These are phyloP conservation scores for Calonectria honghensis DNA, from an alignment of 2,329 filamentous ascomycete species.

Conservation along the genomic window DNA sequence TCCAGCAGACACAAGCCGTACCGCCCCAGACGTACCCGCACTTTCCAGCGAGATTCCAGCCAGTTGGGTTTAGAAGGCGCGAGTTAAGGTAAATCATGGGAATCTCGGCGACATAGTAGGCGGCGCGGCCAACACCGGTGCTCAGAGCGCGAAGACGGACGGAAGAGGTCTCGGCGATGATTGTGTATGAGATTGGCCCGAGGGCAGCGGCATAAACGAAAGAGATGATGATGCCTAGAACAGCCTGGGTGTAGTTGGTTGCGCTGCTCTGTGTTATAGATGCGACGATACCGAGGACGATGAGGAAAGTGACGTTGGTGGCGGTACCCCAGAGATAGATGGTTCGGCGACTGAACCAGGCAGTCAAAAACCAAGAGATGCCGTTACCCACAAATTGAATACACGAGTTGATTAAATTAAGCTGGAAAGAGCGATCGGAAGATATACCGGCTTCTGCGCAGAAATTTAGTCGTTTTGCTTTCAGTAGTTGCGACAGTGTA, in stretches of 20 bases:
- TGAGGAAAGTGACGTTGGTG: constrained; percentile 71
- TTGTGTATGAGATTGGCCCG: constrained; percentile 78
- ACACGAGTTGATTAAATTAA: constrained; percentile 78
- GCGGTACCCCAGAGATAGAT: constrained; percentile 77
- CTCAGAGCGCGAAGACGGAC: constrained; percentile 78
- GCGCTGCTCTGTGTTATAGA: constrained; percentile 66
- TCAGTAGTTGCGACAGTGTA: background rate
- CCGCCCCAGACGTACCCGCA: constrained; percentile 76
- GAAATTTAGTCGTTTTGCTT: constrained; percentile 27
- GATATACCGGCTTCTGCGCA: constrained; percentile 74
- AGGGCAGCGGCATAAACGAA: constrained; percentile 77
- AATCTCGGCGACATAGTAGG: constrained; percentile 79
- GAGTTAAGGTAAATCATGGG: constrained; percentile 77
- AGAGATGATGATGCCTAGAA: constrained; percentile 78
- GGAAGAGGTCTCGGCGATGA: constrained; percentile 79
- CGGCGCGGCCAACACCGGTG: constrained; percentile 76
- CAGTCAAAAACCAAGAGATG: constrained; percentile 78
- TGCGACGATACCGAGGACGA: constrained; percentile 75
- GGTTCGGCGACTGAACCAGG: constrained; percentile 76
- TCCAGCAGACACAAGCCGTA: constrained; percentile 72
- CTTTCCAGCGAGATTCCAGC: constrained; percentile 69
- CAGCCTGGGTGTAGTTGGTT: constrained; percentile 73
- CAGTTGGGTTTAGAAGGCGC: constrained; percentile 74
- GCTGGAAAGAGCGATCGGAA: constrained; percentile 72
- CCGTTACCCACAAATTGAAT: constrained; percentile 77